Conservation (phyloP, 345 rosid species). For the Angophora floribunda region DNA sequence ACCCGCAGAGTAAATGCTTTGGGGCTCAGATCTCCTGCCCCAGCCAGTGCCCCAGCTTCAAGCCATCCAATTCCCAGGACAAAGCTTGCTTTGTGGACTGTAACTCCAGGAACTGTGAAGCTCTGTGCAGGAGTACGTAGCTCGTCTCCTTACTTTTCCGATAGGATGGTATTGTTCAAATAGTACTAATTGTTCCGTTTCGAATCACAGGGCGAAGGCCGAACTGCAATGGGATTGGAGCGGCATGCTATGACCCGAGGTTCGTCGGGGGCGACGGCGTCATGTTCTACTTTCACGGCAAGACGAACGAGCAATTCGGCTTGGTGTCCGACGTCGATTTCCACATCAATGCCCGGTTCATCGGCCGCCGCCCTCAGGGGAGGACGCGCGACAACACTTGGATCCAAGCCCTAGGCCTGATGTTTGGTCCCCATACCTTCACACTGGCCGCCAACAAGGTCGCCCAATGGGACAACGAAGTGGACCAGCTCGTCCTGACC, state of each 20-base stretch:
- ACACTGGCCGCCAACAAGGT: constrained; percentile 1
- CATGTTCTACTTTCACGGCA: constrained; percentile 10
- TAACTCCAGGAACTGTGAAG: not conserved
- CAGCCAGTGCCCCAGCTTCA: not conserved
- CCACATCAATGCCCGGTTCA: constrained; percentile 10
- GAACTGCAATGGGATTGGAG: not conserved
- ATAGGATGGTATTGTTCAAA: not conserved
- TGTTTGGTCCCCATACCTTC: not conserved
- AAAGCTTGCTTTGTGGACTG: constrained; percentile 4
- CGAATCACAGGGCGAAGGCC: not conserved
- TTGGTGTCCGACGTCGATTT: constrained; percentile 2
- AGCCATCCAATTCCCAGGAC: not conserved
- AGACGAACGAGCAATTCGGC: not conserved
- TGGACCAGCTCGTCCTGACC: constrained; percentile 1
- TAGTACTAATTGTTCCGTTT: not conserved
- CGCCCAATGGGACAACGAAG: not conserved
- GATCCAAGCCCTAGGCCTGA: constrained; percentile 9
- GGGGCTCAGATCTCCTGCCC: not conserved
- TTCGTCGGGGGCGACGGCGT: constrained; percentile 7
- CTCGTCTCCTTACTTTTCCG: not conserved
- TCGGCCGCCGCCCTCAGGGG: constrained; percentile 1
- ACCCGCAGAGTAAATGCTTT: not conserved
- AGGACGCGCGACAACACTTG: constrained; percentile 6
- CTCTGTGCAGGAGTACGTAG: constrained; percentile 3
- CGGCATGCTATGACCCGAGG: constrained; percentile 1